These are phyloP conservation scores for Metschnikowia noctiluminum DNA, from an alignment of 805 yeast genomes.

Conservation along the genomic window DNA sequence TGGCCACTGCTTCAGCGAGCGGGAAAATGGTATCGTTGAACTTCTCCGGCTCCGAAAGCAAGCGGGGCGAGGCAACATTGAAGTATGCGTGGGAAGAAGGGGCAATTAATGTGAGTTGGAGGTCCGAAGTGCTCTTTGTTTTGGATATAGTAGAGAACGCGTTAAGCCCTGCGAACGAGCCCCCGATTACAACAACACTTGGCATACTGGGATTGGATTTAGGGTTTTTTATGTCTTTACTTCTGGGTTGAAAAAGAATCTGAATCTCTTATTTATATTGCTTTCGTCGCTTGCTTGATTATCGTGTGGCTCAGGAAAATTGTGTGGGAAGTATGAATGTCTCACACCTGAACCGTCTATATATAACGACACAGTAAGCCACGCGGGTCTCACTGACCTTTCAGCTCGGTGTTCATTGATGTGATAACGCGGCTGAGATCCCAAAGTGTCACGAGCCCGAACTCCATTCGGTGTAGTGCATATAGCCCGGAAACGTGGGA, in stretches of 20 bases:
- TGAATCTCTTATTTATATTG: no score
- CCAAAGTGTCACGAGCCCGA: no score
- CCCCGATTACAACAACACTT: slow-evolving; percentile 36
- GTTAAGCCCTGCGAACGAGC: slow-evolving; percentile 29
- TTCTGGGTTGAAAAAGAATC: background rate
- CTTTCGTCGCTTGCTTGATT: no score
- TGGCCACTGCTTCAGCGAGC: slow-evolving; percentile 18
- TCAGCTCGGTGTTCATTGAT: no score
- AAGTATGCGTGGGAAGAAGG: slow-evolving; percentile 24
- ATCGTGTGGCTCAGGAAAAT: no score
- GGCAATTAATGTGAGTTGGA: slow-evolving; percentile 25
- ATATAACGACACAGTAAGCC: no score
- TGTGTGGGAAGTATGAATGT: no score
- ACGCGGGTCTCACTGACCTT: no score
- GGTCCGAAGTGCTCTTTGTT: background rate
- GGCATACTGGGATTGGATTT: background rate
- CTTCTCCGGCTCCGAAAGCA: slow-evolving; percentile 25
- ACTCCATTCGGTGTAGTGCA: no score
- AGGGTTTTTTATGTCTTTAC: background rate
- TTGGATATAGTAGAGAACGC: slow-evolving; percentile 24
- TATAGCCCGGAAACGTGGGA: no score
- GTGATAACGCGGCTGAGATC: no score
- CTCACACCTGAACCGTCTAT: no score
- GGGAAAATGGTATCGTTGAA: slow-evolving; percentile 18
- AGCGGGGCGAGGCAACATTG: slow-evolving; percentile 30